Conservation (phyloP, 306 rosid genomes). For the Ceratonia siliqua region DNA sequence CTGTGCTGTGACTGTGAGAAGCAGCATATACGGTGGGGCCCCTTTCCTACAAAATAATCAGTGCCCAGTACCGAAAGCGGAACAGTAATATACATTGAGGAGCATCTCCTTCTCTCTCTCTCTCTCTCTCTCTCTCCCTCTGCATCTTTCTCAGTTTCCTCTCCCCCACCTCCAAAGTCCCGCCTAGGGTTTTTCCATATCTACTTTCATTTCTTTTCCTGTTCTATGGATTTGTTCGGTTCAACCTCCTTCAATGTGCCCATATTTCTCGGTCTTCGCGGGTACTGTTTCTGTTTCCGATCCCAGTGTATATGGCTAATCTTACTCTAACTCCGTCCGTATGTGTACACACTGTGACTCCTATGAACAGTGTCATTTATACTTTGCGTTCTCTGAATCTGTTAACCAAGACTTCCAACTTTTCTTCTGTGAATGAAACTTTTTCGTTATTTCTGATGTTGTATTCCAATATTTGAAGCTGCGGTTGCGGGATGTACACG, state of each 20-base stretch:
- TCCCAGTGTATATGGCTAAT: slow-evolving; percentile 24
- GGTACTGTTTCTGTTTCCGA: slow-evolving; percentile 50
- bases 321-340: not conserved
- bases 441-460: not conserved
- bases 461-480: not conserved
- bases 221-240: slow-evolving; percentile 1
- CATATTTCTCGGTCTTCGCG: slow-evolving; percentile 17
- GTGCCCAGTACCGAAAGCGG: slow-evolving; percentile 65
- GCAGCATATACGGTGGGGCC: slow-evolving; percentile 45
- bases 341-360: not conserved
- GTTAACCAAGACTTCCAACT: slow-evolving; percentile 15
- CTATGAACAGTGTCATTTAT: not conserved
- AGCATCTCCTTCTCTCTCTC: slow-evolving; percentile 36
- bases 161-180: slow-evolving; percentile 10
- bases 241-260: slow-evolving; percentile 37
- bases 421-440: slow-evolving; percentile 8
- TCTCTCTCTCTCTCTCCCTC: not conserved
- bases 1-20: not conserved
- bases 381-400: slow-evolving; percentile 31
- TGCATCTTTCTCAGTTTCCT: slow-evolving; percentile 32
- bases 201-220: slow-evolving; percentile 20
- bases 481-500: not conserved
- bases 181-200: slow-evolving; percentile 52
- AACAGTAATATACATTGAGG: slow-evolving; percentile 29
- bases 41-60: slow-evolving; percentile 58